Conservation (phyloP, 2,329 filamentous ascomycete species). For the Magnaporthiopsis incrustans region DNA sequence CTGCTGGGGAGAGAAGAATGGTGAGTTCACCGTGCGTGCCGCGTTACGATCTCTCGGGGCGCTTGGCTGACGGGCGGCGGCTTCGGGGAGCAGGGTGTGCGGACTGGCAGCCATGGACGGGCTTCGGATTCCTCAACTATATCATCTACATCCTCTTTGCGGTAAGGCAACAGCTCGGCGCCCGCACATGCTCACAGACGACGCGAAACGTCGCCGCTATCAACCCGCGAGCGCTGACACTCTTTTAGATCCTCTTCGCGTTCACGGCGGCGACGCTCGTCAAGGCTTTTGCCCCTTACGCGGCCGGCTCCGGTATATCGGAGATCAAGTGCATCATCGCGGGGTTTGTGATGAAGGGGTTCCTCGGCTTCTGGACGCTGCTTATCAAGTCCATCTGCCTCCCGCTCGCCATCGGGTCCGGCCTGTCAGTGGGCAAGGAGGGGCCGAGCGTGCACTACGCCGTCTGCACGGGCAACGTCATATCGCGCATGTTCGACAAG, state of each 20-base stretch:
- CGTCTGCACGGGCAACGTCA: slow-evolving; percentile 94
- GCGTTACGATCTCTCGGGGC: not conserved
- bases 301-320: slow-evolving; percentile 91
- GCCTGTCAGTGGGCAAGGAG: slow-evolving; percentile 92
- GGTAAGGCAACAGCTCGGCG: slow-evolving; percentile 33
- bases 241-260: slow-evolving; percentile 61
- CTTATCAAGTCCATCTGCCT: slow-evolving; percentile 90
- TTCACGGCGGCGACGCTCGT: slow-evolving; percentile 77
- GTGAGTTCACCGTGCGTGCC: slow-evolving; percentile 28
- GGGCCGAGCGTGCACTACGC: slow-evolving; percentile 98
- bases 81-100: slow-evolving; percentile 55
- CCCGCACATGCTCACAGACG: not conserved
- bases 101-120: slow-evolving; percentile 86
- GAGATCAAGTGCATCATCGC: slow-evolving; percentile 99
- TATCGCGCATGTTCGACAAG: slow-evolving; percentile 86
- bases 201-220: not conserved
- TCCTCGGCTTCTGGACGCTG: slow-evolving; percentile 84
- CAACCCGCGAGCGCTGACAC: slow-evolving; percentile 11
- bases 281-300: slow-evolving; percentile 88
- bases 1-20: slow-evolving; percentile 91
- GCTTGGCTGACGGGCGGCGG: not conserved
- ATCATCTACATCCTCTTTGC: slow-evolving; percentile 81
- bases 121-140: slow-evolving; percentile 73
- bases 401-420: slow-evolving; percentile 87
- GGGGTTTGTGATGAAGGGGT: slow-evolving; percentile 98